Conservation (phyloP, 2,329 filamentous ascomycete genomes). For the Paecilomyces dactylethromorphus region DNA sequence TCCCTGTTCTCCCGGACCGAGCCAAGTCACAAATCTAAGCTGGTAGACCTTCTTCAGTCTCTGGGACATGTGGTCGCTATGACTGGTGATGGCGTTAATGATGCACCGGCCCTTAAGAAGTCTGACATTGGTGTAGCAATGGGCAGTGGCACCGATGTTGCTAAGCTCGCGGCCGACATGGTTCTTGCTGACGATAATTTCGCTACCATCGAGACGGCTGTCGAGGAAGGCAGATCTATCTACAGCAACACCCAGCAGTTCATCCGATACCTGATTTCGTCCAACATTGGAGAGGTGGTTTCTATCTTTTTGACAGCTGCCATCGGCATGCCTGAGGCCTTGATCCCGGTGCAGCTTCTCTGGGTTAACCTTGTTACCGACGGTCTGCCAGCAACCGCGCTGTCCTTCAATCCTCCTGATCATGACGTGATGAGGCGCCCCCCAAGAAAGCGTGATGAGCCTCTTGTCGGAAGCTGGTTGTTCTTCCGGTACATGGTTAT, state of each 20-base stretch:
- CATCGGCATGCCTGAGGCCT: conserved; percentile 91
- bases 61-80: conserved; percentile 94
- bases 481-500: conserved; percentile 98
- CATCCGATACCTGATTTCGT: conserved; percentile 97
- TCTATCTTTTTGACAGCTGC: conserved; percentile 98
- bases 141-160: conserved; percentile 95
- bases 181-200: conserved; percentile 98
- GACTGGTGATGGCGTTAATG: conserved; percentile 98
- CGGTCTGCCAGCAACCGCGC: conserved; percentile 87
- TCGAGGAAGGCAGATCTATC: conserved; percentile 95
- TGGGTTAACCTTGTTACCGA: conserved; percentile 99
- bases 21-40: conserved; percentile 91
- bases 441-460: conserved; percentile 86
- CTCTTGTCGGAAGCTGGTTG: conserved; percentile 88
- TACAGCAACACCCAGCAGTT: conserved; percentile 99
- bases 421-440: conserved; percentile 94
- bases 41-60: conserved; percentile 92
- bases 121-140: conserved; percentile 98
- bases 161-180: conserved; percentile 96
- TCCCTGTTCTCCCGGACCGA: conserved; percentile 95
- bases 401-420: conserved; percentile 98
- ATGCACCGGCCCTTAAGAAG: conserved; percentile 95
- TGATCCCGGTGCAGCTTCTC: conserved; percentile 93
- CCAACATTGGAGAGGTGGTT: conserved; percentile 97
- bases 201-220: conserved; percentile 90